These are phyloP conservation scores for Hypoxylon sp. DNA, from an alignment of 2,329 filamentous ascomycete genomes.

Conservation along the genomic window DNA sequence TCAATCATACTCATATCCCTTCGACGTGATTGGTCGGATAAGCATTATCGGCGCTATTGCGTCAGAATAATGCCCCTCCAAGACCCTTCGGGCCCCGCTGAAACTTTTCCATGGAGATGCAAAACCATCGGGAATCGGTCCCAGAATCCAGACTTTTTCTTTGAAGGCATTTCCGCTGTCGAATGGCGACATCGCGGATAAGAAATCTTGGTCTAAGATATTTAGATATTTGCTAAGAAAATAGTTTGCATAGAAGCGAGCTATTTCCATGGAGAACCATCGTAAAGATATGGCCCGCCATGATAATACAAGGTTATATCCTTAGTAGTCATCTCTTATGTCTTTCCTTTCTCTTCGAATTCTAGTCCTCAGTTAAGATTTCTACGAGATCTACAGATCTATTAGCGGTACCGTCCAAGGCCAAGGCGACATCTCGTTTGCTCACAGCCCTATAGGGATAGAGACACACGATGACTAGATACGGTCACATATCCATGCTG, in stretches of 20 bases:
- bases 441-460: neutral
- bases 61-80: slow-evolving; percentile 35
- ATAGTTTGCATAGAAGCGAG: neutral
- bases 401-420: neutral
- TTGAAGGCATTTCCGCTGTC: slow-evolving; percentile 14
- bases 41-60: slow-evolving; percentile 33
- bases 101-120: slow-evolving; percentile 30
- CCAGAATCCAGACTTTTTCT: slow-evolving; percentile 18
- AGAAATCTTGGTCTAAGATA: slow-evolving; percentile 7
- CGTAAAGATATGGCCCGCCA: neutral
- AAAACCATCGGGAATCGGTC: slow-evolving; percentile 38
- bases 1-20: neutral
- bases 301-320: slow-evolving; percentile 24
- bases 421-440: neutral
- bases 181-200: slow-evolving; percentile 35
- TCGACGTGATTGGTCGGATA: slow-evolving; percentile 37
- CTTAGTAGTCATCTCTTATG: slow-evolving; percentile 20
- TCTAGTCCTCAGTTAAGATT: neutral
- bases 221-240: neutral
- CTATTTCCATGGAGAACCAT: neutral
- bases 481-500: slow-evolving; percentile 67
- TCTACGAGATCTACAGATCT: neutral
- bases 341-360: slow-evolving; percentile 7
- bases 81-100: slow-evolving; percentile 23
- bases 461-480: slow-evolving; percentile 38